phyloP scores from a whole-genome alignment of 2,329 filamentous ascomycete genomes.

The Clarireedia monteithiana region DNA sequence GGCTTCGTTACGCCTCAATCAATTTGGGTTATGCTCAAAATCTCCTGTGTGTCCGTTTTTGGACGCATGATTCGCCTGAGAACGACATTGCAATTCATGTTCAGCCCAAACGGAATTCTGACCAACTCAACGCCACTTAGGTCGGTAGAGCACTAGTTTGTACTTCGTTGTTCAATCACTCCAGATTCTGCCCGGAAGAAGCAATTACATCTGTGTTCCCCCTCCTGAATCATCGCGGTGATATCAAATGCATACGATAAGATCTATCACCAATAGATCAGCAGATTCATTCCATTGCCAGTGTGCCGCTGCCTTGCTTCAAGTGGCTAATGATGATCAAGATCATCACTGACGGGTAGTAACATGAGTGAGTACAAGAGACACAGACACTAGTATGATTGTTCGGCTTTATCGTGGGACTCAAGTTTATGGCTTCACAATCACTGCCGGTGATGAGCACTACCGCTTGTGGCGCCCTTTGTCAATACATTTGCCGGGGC shows the following conservation, averaged over 20 bases:
- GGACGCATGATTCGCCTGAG: too few species aligned
- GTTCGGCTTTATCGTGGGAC: constrained; percentile 6
- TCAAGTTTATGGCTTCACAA: constrained; percentile 2
- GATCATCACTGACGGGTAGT: constrained; percentile 20
- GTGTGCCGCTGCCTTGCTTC: constrained; percentile 8
- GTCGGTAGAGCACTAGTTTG: too few species aligned
- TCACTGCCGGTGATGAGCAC: constrained; percentile 5
- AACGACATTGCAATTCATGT: background rate
- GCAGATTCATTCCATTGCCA: constrained; percentile 11
- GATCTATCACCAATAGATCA: constrained; percentile 17
- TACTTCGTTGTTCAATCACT: background rate
- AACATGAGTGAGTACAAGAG: constrained; percentile 16
- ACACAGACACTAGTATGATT: constrained; percentile 7
- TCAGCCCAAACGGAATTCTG: background rate
- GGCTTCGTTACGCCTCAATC: constrained; percentile 1
- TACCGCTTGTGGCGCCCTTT: constrained; percentile 4
- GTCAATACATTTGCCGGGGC: too few species aligned
- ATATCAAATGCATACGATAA: constrained; percentile 7
- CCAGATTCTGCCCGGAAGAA: constrained; percentile 1
- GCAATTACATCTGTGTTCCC: constrained; percentile 7
- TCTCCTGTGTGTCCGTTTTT: too few species aligned
- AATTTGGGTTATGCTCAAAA: background rate
- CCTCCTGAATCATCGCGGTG: constrained; percentile 1
- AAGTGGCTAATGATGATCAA: constrained; percentile 19
- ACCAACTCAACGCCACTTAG: background rate